Evolutionary conservation across 2,329 filamentous ascomycete genomes (phyloP).

Genomic region (Colletotrichum sp.): DNA sequence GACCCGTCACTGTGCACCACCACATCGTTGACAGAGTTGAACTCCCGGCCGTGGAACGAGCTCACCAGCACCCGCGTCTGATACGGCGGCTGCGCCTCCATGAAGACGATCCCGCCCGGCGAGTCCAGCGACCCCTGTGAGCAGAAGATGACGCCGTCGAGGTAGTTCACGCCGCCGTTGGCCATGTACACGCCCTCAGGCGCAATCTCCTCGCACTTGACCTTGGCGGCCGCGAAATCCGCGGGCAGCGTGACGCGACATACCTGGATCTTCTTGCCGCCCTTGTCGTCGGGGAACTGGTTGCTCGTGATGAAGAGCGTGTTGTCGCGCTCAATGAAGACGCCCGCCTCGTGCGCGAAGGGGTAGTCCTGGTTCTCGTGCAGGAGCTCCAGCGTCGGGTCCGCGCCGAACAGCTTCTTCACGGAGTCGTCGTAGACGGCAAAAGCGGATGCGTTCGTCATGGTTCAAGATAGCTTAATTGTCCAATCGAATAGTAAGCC

Average conservation of each 20-base stretch:
- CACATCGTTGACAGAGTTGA: constrained; percentile 57
- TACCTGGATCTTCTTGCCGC: constrained; percentile 31
- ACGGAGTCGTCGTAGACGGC: constrained; percentile 6
- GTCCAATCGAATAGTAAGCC: not conserved
- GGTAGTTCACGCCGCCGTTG: constrained; percentile 55
- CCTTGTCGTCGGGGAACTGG: constrained; percentile 25
- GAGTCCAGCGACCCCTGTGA: constrained; percentile 37
- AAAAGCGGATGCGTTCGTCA: constrained; percentile 5
- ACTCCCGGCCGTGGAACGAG: constrained; percentile 42
- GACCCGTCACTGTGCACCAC: constrained; percentile 44
- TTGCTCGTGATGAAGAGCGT: constrained; percentile 40
- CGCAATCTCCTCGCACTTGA: constrained; percentile 36
- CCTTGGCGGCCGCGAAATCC: not conserved
- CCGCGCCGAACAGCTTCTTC: constrained; percentile 34
- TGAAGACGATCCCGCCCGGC: constrained; percentile 34
- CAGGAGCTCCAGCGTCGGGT: constrained; percentile 39
- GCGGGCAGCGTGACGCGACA: constrained; percentile 27
- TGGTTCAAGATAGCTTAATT: not conserved
- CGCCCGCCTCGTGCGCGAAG: constrained; percentile 54
- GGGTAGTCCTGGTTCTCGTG: constrained; percentile 42
- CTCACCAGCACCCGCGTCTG: constrained; percentile 32
- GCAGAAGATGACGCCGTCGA: constrained; percentile 43
- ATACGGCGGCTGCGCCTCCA: constrained; percentile 35
- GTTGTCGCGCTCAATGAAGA: constrained; percentile 33
- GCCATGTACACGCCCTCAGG: constrained; percentile 42